phyloP scores from a whole-genome alignment of 371 early-diverging fungal species.

The Mucor circinelloides region DNA sequence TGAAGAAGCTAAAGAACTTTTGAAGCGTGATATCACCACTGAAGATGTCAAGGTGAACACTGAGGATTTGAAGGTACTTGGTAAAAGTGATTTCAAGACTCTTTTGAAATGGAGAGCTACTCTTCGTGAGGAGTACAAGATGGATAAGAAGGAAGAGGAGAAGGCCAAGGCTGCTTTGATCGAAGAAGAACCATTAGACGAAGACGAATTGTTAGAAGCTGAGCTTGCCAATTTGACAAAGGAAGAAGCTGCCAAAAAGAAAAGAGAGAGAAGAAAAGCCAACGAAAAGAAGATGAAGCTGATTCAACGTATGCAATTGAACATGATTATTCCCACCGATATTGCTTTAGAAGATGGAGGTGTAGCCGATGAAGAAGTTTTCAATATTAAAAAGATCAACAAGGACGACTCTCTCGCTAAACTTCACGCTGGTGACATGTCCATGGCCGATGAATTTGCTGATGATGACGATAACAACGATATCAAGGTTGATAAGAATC shows the following conservation, averaged over 20 bases:
- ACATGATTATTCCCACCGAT: conserved; percentile 91
- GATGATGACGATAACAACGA: conserved; percentile 44
- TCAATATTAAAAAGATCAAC: conserved; percentile 59
- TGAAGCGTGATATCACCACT: conserved; percentile 73
- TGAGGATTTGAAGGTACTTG: conserved; percentile 91
- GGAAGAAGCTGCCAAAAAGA: conserved; percentile 60
- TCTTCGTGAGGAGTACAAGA: conserved; percentile 59
- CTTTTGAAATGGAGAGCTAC: conserved; percentile 88
- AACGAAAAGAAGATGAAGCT: conserved; percentile 83
- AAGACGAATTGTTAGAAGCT: conserved; percentile 60
- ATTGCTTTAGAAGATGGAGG: conserved; percentile 81
- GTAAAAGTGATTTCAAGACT: conserved; percentile 89
- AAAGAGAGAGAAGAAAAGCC: conserved; percentile 62
- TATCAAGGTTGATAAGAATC: conserved; percentile 30
- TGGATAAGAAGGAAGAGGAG: conserved; percentile 55
- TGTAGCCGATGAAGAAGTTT: conserved; percentile 61
- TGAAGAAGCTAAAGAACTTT: conserved; percentile 60
- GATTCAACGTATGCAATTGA: conserved; percentile 85
- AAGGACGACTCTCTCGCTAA: conserved; percentile 52
- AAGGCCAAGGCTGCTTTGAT: conserved; percentile 34
- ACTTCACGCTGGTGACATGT: conserved; percentile 61
- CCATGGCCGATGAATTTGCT: conserved; percentile 52
- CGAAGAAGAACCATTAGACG: conserved; percentile 60
- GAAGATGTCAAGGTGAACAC: conserved; percentile 79
- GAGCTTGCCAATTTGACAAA: conserved; percentile 63